Base-by-base conservation (phyloP, 176 grass and related monocot genomes). In the Cenchrus americanus region DNA sequence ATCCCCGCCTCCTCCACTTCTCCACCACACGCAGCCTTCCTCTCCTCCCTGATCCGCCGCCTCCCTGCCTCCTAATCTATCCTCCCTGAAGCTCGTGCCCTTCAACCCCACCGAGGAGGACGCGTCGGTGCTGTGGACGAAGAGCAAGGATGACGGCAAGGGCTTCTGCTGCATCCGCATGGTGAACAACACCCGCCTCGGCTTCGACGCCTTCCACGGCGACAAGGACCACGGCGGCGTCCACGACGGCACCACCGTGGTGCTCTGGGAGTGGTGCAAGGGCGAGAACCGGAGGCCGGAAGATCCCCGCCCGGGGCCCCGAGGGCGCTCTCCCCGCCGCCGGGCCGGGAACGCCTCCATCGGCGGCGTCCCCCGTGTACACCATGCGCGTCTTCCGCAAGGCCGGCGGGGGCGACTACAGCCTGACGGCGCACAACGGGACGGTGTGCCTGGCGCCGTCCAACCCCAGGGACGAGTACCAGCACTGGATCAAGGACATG, bases 401-500 rank as follows among this genome's bases (percentile, higher is more conserved):
- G 71, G 87, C 94, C 24, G 75, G 84, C n/a, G 75, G 73, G 18
- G 85, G n/a, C n/a, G n/a, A 85, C 71, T 94, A 89, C 88, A 67
- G 92, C 80, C 89, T 97, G 60, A 69, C 85, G 55, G 90, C 71
- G 69, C 85, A 92, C 66, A 86, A 94, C 73, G 90, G 87, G 30
- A 85, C 85, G 40, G 91, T 74, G 15, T 73, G 85, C 80, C 94
- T 97, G 53, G 94, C 92, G 0, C 73, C 80, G 19, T 82, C 74
- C 26, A 89, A 97, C 62, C 94, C 92, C 8, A 80, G 77, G 11
- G 94, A 97, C 54, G 87, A 87, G 12, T 87, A 84, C 77, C 94
- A 80, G 94, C 94, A 97, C 78, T 97, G 94, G 94, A 76, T 97
- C 53, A 94, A 94, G 89, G 91, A 97, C 80, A 88, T 92, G 94